Evolutionary conservation across 306 rosid species (phyloP).

Genomic region (Crotalaria pallida): DNA sequence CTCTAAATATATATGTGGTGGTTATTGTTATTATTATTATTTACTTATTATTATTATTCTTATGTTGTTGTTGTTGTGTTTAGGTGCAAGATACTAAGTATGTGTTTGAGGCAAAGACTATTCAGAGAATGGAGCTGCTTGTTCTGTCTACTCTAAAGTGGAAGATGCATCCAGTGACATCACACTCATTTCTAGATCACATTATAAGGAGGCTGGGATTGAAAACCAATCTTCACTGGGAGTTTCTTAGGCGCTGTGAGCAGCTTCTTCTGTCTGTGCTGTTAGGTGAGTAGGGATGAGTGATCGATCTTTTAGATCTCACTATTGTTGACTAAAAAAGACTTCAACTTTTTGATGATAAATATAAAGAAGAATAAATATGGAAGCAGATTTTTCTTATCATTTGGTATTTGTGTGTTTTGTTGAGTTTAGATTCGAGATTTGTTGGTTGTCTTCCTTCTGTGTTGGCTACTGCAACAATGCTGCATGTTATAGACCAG

Average conservation of each 20-base stretch:
- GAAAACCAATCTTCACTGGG: slow-evolving; percentile 60
- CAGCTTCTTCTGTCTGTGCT: slow-evolving; percentile 61
- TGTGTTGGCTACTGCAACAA: slow-evolving; percentile 85
- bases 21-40: background rate
- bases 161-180: slow-evolving; percentile 96
- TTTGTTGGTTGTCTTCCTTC: slow-evolving; percentile 81
- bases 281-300: slow-evolving; percentile 75
- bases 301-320: background rate
- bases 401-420: background rate
- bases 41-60: too few relatives aligned
- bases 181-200: slow-evolving; percentile 78
- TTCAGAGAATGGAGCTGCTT: slow-evolving; percentile 90
- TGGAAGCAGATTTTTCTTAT: too few relatives aligned
- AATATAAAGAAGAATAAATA: slow-evolving; percentile 17
- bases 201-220: slow-evolving; percentile 71
- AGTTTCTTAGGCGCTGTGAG: slow-evolving; percentile 70
- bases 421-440: slow-evolving; percentile 54
- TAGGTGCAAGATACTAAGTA: slow-evolving; percentile 63
- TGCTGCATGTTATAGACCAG: slow-evolving; percentile 69
- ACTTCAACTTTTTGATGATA: background rate
- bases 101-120: slow-evolving; percentile 73
- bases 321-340: background rate
- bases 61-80: background rate
- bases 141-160: slow-evolving; percentile 75
- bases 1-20: background rate